phyloP scores from a whole-genome alignment of 148 eudicot genomes.

The Cornus kousa region DNA sequence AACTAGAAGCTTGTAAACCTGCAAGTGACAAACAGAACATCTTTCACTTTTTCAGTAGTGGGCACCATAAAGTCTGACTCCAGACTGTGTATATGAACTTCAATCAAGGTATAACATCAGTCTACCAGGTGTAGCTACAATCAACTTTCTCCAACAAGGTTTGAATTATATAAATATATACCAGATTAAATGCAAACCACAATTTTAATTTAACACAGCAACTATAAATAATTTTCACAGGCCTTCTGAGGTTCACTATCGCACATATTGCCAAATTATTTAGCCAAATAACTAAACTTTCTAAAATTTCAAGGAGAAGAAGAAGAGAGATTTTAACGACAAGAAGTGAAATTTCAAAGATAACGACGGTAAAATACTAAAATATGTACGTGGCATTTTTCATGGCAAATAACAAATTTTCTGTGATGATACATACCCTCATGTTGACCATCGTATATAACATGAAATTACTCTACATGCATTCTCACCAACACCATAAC shows the following conservation, averaged over 20 bases:
- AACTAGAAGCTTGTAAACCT: slow-evolving; percentile 2
- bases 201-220: not conserved
- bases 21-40: not conserved
- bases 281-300: not conserved
- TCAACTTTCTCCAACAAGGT: not conserved
- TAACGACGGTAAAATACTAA: too few species aligned
- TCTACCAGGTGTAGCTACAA: not conserved
- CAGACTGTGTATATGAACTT: not conserved
- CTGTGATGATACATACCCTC: too few species aligned
- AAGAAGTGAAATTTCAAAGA: too few species aligned
- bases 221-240: not conserved
- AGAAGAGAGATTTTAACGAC: not conserved
- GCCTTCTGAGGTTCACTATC: not conserved
- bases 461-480: too few species aligned
- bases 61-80: not conserved
- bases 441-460: too few species aligned
- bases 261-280: not conserved
- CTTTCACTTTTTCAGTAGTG: not conserved
- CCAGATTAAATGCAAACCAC: not conserved
- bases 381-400: too few species aligned
- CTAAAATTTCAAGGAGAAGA: not conserved
- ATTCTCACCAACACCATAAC: too few species aligned
- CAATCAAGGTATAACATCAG: not conserved
- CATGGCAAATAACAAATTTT: too few species aligned
- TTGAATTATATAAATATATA: too few species aligned